Conservation (phyloP, 495 filamentous ascomycete genomes). For the Lindgomyces ingoldianus region DNA sequence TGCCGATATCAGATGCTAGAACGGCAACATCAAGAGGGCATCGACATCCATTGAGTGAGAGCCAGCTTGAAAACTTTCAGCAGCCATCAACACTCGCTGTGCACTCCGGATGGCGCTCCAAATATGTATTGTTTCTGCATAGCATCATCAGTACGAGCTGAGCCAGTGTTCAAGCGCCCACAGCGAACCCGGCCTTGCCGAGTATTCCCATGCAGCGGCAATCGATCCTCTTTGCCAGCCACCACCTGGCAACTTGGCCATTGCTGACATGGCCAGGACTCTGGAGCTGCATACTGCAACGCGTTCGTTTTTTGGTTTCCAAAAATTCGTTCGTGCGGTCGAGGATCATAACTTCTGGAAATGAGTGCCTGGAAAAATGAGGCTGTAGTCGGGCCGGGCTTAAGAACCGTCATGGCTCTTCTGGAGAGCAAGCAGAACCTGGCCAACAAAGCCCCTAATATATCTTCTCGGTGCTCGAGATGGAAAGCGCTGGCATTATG, state of each 20-base stretch:
- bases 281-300: background rate
- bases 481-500: too few relatives aligned
- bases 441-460: too few relatives aligned
- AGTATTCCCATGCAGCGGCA: background rate
- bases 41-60: too few relatives aligned
- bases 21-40: too few relatives aligned
- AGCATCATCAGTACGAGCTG: slow-evolving; percentile 4
- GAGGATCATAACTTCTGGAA: background rate
- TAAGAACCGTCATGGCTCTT: background rate
- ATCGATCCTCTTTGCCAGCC: background rate
- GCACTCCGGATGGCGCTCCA: background rate
- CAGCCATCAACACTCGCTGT: background rate
- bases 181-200: background rate
- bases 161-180: background rate
- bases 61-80: background rate
- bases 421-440: background rate
- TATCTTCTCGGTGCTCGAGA: too few relatives aligned
- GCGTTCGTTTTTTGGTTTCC: too few relatives aligned
- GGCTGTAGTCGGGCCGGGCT: background rate
- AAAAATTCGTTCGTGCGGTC: background rate
- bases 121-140: background rate
- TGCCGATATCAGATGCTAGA: background rate
- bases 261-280: background rate
- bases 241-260: background rate
- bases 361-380: background rate